Conservation (phyloP, 257 asterid species). For the Mentha longifolia region DNA sequence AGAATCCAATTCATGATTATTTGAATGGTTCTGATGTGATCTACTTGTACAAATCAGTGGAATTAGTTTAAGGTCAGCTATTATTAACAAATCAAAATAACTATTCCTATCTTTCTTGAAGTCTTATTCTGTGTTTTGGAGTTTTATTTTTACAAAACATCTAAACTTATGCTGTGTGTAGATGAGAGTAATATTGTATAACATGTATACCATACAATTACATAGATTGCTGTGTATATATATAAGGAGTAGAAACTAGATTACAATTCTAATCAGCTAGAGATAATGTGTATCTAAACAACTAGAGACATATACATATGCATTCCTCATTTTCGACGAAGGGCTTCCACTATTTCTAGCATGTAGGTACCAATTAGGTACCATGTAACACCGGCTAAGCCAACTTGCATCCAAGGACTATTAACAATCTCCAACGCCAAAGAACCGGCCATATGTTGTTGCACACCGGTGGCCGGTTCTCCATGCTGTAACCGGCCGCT, state of each 20-base stretch:
- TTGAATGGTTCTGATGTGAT: no score
- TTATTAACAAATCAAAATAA: no score
- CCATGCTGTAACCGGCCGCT: slow-evolving; percentile 40
- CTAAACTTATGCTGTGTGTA: no score
- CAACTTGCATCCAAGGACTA: slow-evolving; percentile 70
- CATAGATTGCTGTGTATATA: no score
- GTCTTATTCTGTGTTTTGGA: no score
- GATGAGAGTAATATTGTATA: no score
- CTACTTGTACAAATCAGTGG: no score
- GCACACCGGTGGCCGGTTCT: slow-evolving; percentile 45
- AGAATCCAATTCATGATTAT: no score
- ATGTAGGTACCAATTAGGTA: slow-evolving; percentile 57
- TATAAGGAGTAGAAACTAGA: background rate
- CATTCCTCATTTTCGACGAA: slow-evolving; percentile 39
- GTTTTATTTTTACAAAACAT: no score
- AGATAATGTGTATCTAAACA: background rate
- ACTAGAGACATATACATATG: background rate
- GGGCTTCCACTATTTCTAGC: slow-evolving; percentile 52
- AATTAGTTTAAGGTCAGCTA: no score
- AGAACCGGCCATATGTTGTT: slow-evolving; percentile 77
- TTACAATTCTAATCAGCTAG: background rate
- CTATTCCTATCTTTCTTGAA: no score
- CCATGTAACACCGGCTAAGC: slow-evolving; percentile 79
- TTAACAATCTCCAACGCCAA: slow-evolving; percentile 64
- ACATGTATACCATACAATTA: no score